A percentile compares a stretch with the other conserved stretches of the same genome.
phyloP scores from a whole-genome alignment of 2,329 filamentous ascomycete species.

The Fusarium mexicanum region DNA sequence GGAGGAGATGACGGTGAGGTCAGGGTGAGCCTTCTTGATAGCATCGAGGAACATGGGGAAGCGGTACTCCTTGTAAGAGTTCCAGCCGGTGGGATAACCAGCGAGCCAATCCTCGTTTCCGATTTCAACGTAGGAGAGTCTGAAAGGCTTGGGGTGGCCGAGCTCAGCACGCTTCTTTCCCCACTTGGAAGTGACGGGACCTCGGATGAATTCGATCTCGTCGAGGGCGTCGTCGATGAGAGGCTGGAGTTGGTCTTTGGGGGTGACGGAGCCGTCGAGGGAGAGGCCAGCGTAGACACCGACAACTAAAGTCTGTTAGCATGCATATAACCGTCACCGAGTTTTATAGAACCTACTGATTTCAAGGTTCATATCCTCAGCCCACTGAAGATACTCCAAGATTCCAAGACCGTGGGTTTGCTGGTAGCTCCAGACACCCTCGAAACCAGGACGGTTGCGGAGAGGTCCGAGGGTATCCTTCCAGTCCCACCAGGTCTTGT shows the following conservation, averaged over 20 bases:
- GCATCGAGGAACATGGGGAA: conserved; percentile 69
- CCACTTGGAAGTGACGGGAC: conserved; percentile 62
- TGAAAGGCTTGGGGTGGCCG: conserved; percentile 70
- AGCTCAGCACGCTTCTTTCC: conserved; percentile 66
- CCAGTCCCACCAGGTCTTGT: conserved; percentile 60
- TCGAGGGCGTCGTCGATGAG: conserved; percentile 69
- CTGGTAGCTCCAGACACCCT: conserved; percentile 67
- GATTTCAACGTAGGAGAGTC: conserved; percentile 69
- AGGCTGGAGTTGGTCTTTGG: conserved; percentile 61
- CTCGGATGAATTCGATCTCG: conserved; percentile 71
- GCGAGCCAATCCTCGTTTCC: conserved; percentile 75
- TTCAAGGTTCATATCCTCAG: conserved; percentile 68
- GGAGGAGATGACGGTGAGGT: conserved; percentile 65
- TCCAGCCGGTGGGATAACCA: conserved; percentile 56
- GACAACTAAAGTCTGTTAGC: conserved; percentile 51
- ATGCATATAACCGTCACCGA: rapidly evolving
- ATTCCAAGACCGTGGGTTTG: conserved; percentile 71
- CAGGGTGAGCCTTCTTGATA: conserved; percentile 64
- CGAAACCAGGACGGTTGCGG: conserved; percentile 63
- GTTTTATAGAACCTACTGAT: conserved; percentile 45
- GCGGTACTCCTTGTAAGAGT: conserved; percentile 63
- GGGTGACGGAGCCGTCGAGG: conserved; percentile 62
- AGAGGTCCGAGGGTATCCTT: conserved; percentile 65
- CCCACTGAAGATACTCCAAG: conserved; percentile 69
- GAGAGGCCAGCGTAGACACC: conserved; percentile 67